Evolutionary conservation across 805 yeast genomes (phyloP), one percentile per base, ranked within the genome.

Genomic region (Babjeviella inositovora): DNA sequence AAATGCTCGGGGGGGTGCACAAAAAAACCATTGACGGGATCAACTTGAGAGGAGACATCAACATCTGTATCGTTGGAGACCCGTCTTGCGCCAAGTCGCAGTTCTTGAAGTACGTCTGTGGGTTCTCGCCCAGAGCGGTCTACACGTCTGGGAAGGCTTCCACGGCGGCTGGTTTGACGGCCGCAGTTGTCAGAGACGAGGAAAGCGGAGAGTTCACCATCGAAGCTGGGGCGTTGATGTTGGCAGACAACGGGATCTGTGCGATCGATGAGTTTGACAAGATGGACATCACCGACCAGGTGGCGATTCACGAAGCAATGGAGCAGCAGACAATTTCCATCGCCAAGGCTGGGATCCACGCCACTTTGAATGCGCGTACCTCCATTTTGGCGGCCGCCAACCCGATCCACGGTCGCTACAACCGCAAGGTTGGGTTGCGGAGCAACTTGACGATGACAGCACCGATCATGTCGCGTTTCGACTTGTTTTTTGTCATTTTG

Each of bases 251-350:
- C 43, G 98, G 98, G 31, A 80, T 90, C 30, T 90, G 98, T 62
- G 92, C 95, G 38, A 90, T 90, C 47, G 98, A 90, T 47, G 98
- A 90, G 54, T 90, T 90, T 38, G 98, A 90, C 45, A 90, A 90
- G 56, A 90, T 90, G 98, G 96, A 87, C 47, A 49, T 85, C 20
- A 51, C 72, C 2, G 97, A 90, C 50, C 97, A 90, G 52, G 97
- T 90, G 26, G 97, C 97, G 3, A 87, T 90, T 54, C 98, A 90
- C 53, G 98, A 90, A 55, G 98, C 97, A 13, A 90, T 90, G 98
- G 98, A 90, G 62, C 98, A 90, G 53, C 98, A 90, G 50, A 90
- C 98, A 0, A 90, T 90, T 34, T 85, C 96, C 9, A 90, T 90
- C 40, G 96, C 98, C 7, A 90, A 90, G 47, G 98, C 98, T 1